phyloP scores from a whole-genome alignment of 2,329 filamentous ascomycete genomes.

The Pseudogymnoascus sp. region DNA sequence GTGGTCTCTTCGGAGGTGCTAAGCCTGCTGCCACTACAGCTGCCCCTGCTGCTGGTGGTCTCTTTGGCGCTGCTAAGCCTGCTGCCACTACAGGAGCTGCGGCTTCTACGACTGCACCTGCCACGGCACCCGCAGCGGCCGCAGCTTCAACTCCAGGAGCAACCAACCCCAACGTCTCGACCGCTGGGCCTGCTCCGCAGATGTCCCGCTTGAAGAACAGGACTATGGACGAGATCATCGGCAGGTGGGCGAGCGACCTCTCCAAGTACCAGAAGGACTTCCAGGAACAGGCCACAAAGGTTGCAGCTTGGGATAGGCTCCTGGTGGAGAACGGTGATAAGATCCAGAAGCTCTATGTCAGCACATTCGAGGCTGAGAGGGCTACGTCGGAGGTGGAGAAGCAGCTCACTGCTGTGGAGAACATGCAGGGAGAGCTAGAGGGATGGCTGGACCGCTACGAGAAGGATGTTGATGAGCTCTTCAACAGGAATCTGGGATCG shows the following conservation, averaged over 20 bases:
- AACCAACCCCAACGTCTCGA: slow-evolving; percentile 58
- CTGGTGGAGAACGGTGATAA: slow-evolving; percentile 92
- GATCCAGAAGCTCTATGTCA: slow-evolving; percentile 86
- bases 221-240: slow-evolving; percentile 98
- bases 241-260: slow-evolving; percentile 89
- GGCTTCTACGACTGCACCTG: slow-evolving; percentile 25
- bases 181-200: slow-evolving; percentile 71
- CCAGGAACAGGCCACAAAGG: slow-evolving; percentile 78
- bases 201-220: slow-evolving; percentile 93
- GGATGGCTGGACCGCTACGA: slow-evolving; percentile 88
- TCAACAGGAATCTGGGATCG: slow-evolving; percentile 68
- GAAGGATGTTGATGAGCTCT: slow-evolving; percentile 81
- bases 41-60: slow-evolving; percentile 18
- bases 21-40: not conserved
- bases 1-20: slow-evolving; percentile 12
- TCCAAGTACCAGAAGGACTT: slow-evolving; percentile 97
- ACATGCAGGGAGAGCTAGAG: slow-evolving; percentile 85
- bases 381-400: slow-evolving; percentile 91
- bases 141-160: slow-evolving; percentile 21
- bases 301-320: slow-evolving; percentile 81
- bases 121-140: slow-evolving; percentile 10
- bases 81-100: slow-evolving; percentile 19
- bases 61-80: slow-evolving; percentile 29
- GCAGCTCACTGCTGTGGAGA: slow-evolving; percentile 81
- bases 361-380: slow-evolving; percentile 87